phyloP scores from a whole-genome alignment of 306 rosid species.

The Dryas octopetala region DNA sequence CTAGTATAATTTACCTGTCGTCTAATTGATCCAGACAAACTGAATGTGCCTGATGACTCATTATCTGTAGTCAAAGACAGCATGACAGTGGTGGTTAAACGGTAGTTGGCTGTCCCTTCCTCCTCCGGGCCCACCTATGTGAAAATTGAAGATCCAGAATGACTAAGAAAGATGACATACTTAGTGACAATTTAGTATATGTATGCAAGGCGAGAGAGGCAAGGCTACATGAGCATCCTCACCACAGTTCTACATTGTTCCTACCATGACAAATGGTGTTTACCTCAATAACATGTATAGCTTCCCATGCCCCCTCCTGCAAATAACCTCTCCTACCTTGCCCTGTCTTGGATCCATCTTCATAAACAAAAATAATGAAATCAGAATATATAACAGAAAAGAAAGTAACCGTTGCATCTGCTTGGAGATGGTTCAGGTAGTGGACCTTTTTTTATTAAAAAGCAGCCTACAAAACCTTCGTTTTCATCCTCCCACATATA shows the following conservation, averaged over 20 bases:
- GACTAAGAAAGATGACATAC: slow-evolving; percentile 1
- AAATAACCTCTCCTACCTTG: slow-evolving; percentile 91
- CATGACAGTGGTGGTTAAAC: slow-evolving; percentile 94
- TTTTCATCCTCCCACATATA: slow-evolving; percentile 98
- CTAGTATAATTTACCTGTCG: slow-evolving; percentile 62
- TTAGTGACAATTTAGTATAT: background rate
- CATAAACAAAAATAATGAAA: slow-evolving; percentile 34
- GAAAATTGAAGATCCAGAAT: slow-evolving; percentile 11
- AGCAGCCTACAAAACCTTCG: slow-evolving; percentile 87
- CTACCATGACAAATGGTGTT: slow-evolving; percentile 13
- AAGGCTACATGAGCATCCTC: slow-evolving; percentile 7
- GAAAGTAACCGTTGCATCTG: slow-evolving; percentile 10
- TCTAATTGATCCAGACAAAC: slow-evolving; percentile 91
- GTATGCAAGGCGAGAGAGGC: slow-evolving; percentile 6
- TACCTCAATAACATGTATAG: slow-evolving; percentile 98
- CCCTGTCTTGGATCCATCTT: slow-evolving; percentile 96
- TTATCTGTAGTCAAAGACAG: slow-evolving; percentile 81
- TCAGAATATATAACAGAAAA: slow-evolving; percentile 17
- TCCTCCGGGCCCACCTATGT: slow-evolving; percentile 81
- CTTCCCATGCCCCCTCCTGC: slow-evolving; percentile 99
- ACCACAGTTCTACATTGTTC: background rate
- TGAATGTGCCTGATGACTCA: slow-evolving; percentile 78
- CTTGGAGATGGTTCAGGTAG: slow-evolving; percentile 17
- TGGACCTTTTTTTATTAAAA: slow-evolving; percentile 87
- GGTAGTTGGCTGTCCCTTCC: slow-evolving; percentile 75